phyloP scores from a whole-genome alignment of 306 rosid genomes.

The Leucaena leucocephala region DNA sequence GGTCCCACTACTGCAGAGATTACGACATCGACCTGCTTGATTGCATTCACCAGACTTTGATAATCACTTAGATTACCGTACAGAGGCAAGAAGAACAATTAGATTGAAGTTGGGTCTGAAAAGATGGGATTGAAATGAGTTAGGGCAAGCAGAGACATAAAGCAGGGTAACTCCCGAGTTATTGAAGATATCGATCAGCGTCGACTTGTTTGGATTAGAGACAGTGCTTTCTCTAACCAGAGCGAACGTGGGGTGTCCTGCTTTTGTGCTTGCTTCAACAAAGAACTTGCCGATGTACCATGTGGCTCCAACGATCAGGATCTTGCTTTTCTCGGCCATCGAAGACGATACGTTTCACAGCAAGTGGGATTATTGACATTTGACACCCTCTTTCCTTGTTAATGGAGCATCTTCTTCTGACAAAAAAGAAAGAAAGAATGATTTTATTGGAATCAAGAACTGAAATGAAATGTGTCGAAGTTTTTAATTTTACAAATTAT shows the following conservation, averaged over 20 bases:
- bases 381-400: too few relatives aligned
- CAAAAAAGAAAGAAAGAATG: too few relatives aligned
- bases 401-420: too few relatives aligned
- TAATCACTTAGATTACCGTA: constrained; percentile 46
- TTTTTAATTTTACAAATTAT: too few relatives aligned
- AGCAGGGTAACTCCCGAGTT: constrained; percentile 40
- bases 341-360: not conserved
- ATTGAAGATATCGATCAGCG: constrained; percentile 43
- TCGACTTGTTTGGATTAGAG: constrained; percentile 41
- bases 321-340: constrained; percentile 48
- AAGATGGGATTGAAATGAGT: not conserved
- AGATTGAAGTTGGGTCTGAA: not conserved
- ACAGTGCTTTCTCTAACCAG: constrained; percentile 38
- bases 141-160: constrained; percentile 27
- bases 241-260: constrained; percentile 48
- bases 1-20: constrained; percentile 32
- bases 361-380: not conserved
- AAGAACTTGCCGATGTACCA: constrained; percentile 48
- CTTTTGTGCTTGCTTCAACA: constrained; percentile 43
- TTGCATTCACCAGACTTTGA: constrained; percentile 44
- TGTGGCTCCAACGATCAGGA: constrained; percentile 48
- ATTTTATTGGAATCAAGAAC: too few relatives aligned
- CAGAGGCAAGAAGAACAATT: not conserved
- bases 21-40: constrained; percentile 53
- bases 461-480: too few relatives aligned